Base-by-base conservation (phyloP, 2,329 filamentous ascomycete species). In the Nigrospora oryzae region DNA sequence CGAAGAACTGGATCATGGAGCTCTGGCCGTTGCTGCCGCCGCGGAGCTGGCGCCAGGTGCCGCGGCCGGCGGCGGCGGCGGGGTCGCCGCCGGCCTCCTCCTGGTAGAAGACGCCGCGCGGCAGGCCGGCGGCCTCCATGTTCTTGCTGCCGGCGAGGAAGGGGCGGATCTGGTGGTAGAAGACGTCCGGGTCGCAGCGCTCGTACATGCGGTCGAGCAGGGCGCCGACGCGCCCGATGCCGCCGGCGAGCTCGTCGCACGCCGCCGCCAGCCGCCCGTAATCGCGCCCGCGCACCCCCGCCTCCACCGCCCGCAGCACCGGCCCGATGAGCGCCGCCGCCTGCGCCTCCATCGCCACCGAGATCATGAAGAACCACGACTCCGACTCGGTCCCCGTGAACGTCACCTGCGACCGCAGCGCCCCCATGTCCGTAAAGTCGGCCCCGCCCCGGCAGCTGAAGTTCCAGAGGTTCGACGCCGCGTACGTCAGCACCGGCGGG, bases 21-120 rank as follows among this genome's bases (percentile, higher is more conserved):
- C 86, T 91, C 63, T 97, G 91, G 0, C 90, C 91, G 57, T 96
- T 96, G 62, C 87, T 94, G 5, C 91, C 91, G 15, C 91, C 91
- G n/a, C 86, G 79, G 46, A 86, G 84, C 53, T 91, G 83, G 15
- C 82, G 74, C 74, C 89, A 95, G 33, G 75, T 67, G 0, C 81
- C 77, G 13, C 70, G 69, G 1, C 81, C 83, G 3, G 79, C 71
- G 1, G 82, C 85, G 46, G 86, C 77, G 53, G 95, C 88, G 4
- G n/a, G 32, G 12, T 23, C 30, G 15, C 14, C 39, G 17, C 15
- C 12, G 12, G 11, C 32, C 15, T 37, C 41, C 4, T 4, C 35
- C 14, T 33, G 33, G 59, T 95, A 95, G 44, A 90, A 80, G 6
- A 97, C 81, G 0, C 91, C 91, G 12, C 80, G 77, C 0, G 90